phyloP scores from a whole-genome alignment of 345 rosid species.

The Geranium rotundifolium region DNA sequence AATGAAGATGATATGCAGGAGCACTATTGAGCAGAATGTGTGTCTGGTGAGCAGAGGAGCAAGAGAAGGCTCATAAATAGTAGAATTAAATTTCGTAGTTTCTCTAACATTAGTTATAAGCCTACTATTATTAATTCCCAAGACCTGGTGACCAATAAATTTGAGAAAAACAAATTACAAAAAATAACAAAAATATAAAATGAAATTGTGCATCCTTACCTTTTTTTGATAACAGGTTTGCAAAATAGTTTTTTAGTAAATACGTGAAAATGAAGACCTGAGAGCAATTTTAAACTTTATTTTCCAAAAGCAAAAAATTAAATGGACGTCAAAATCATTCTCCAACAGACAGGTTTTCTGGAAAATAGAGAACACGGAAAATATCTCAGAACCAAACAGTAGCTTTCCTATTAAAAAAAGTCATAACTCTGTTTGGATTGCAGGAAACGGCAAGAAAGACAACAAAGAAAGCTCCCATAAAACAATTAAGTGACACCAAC shows the following conservation, averaged over 20 bases:
- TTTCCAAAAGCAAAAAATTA: neutral
- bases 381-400: neutral
- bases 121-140: neutral
- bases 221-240: no score
- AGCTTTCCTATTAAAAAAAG: neutral
- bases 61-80: neutral
- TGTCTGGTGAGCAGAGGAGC: neutral
- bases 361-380: neutral
- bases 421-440: neutral
- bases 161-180: no score
- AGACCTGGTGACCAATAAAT: neutral
- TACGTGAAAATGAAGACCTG: neutral
- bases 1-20: neutral
- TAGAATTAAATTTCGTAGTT: neutral
- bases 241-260: no score
- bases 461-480: neutral
- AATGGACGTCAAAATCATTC: neutral
- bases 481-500: neutral
- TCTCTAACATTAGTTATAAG: neutral
- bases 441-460: neutral
- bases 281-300: neutral
- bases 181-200: no score
- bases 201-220: no score
- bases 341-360: neutral
- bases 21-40: neutral